Conservation (phyloP, 192 early-diverging fungal genomes). For the Backusella tuberculispora region DNA sequence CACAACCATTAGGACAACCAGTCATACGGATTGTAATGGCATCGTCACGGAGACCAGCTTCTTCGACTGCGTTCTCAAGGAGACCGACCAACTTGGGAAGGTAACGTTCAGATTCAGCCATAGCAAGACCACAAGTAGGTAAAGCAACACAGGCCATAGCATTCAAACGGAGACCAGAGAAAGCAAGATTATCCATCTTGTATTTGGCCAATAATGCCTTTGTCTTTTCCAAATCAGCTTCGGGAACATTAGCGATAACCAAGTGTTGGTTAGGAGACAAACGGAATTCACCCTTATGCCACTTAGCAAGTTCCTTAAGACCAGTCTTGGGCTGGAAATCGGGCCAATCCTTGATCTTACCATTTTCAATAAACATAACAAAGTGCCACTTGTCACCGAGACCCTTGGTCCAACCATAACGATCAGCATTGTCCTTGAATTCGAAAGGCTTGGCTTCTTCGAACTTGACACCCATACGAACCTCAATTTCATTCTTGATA, state of each 20-base stretch:
- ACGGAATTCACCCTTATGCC: conserved; percentile 78
- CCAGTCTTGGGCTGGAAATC: conserved; percentile 75
- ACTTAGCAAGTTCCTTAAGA: conserved; percentile 76
- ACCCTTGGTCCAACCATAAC: conserved; percentile 90
- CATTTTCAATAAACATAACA: conserved; percentile 92
- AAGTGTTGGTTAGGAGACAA: conserved; percentile 95
- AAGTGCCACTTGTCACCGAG: conserved; percentile 74
- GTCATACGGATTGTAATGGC: conserved; percentile 97
- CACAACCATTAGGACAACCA: conserved; percentile 98
- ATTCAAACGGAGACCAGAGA: conserved; percentile 81
- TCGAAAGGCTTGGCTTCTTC: conserved; percentile 69
- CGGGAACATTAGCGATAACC: conserved; percentile 77
- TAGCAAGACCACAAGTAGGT: conserved; percentile 92
- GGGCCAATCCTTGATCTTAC: conserved; percentile 84
- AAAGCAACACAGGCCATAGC: conserved; percentile 97
- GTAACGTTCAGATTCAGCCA: conserved; percentile 98
- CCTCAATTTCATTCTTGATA: conserved; percentile 87
- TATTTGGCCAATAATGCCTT: conserved; percentile 74
- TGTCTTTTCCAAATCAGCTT: conserved; percentile 71
- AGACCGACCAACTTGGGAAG: conserved; percentile 80
- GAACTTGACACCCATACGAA: conserved; percentile 75
- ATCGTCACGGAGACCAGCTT: conserved; percentile 81
- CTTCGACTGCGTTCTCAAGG: conserved; percentile 81
- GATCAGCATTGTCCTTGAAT: conserved; percentile 90
- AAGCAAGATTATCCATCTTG: conserved; percentile 81